These are phyloP conservation scores for Coemansia sp. DNA, from an alignment of 192 early-diverging fungal species.

Conservation along the genomic window DNA sequence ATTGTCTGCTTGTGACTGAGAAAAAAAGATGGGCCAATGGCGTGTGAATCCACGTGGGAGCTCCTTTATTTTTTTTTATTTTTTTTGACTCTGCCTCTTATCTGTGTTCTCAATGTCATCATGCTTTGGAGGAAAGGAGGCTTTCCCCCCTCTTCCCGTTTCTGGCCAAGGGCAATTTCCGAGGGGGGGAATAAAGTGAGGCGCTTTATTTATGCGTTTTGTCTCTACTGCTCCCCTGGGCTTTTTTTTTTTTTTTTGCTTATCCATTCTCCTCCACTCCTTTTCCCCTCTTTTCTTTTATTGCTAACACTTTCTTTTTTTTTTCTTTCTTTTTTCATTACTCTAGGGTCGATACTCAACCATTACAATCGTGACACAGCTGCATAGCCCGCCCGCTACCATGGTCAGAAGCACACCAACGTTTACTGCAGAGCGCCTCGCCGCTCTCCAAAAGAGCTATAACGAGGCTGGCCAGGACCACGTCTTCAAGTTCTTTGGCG, in stretches of 20 bases:
- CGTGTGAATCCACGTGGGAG: not conserved
- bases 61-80: not conserved
- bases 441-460: conserved; percentile 63
- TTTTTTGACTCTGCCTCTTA: not conserved
- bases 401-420: conserved; percentile 51
- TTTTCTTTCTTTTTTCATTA: not conserved
- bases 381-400: conserved; percentile 2
- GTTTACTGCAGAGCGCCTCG: conserved; percentile 51
- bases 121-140: not conserved
- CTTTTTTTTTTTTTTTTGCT: conserved; percentile 1
- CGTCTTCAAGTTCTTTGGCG: conserved; percentile 80
- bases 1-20: not conserved
- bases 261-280: not conserved
- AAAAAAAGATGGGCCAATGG: not conserved
- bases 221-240: conserved; percentile 1
- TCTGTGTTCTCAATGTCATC: conserved; percentile 10
- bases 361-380: conserved; percentile 7
- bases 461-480: conserved; percentile 81
- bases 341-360: not conserved
- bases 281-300: conserved; percentile 3
- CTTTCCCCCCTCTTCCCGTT: not conserved
- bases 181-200: not conserved
- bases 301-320: not conserved
- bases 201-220: not conserved
- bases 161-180: conserved; percentile 11